Base-by-base conservation (phyloP, 2,329 filamentous ascomycete genomes). In the Xylaria sp. region DNA sequence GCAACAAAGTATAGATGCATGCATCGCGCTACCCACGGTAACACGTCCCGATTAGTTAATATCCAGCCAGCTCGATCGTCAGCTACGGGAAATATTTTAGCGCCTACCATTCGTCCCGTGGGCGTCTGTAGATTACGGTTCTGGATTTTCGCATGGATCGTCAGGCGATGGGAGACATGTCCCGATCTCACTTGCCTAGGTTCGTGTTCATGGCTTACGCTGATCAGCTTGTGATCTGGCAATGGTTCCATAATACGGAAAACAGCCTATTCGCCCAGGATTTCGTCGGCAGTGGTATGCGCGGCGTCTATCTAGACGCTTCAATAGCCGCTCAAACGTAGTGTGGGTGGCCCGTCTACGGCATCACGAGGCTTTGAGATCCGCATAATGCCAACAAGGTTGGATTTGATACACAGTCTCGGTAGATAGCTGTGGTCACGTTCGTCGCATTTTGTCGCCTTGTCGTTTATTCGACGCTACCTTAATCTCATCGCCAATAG, bases 11-110 rank as follows among this genome's bases (percentile, higher is more conserved):
- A 71, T 69, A 68, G 72, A 74, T 69, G 66, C 41, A 65, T 65
- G 56, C 64, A 65, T 68, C 23, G 65, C 65, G 59, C 70, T 55
- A 71, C 70, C 59, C 68, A 74, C 74, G 73, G 73, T 72, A 74
- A 73, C 64, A 73, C 74, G 73, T 66, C 70, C 73, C 73, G 75
- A 75, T 73, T 68, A 65, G 67, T 75, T 77, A 76, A 77, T 76
- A 70, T 76, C 72, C 52, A 60, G 48, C 62, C 65, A 70, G 56
- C 71, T 72, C 70, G 73, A 71, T 71, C 65, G 28, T 70, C 60
- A 68, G 59, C 60, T 62, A 71, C 73, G 72, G 71, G 72, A 74
- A 58, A 73, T 75, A 52, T 69, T 67, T 70, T 65, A 62, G 51
- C 66, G 58, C 55, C 67, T 50, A 34, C 70, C 28, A 70, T 60